Conservation (phyloP, 1,139 yeast species). For the Diutina mesorugosa region DNA sequence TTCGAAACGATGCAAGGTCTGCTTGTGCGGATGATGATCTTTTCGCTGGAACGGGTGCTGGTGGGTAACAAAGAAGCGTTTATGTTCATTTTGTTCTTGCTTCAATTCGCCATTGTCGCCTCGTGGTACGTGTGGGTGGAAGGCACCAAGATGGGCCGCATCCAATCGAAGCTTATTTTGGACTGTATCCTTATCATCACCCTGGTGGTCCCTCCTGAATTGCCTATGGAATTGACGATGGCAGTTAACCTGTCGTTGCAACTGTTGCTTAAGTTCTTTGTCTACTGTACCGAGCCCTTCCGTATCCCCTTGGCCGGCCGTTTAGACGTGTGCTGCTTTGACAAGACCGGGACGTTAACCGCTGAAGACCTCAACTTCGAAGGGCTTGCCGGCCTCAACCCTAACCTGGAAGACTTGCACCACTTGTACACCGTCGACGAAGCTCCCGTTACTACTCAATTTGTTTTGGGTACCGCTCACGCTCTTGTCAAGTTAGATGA, state of each 20-base stretch:
- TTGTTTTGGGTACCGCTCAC: slow-evolving; percentile 88
- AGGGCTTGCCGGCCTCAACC: slow-evolving; percentile 79
- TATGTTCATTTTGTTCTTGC: slow-evolving; percentile 77
- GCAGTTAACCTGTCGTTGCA: slow-evolving; percentile 90
- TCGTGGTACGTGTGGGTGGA: slow-evolving; percentile 98
- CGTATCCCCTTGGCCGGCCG: slow-evolving; percentile 97
- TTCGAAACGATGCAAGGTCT: slow-evolving; percentile 98
- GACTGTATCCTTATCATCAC: slow-evolving; percentile 94
- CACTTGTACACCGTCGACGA: slow-evolving; percentile 36
- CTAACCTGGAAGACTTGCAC: slow-evolving; percentile 29
- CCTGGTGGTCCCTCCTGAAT: slow-evolving; percentile 97
- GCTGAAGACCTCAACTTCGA: slow-evolving; percentile 95
- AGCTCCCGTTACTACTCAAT: slow-evolving; percentile 53
- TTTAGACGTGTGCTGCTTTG: slow-evolving; percentile 96
- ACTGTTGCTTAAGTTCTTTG: slow-evolving; percentile 74
- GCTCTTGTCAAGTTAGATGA: slow-evolving; percentile 89
- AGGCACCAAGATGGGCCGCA: slow-evolving; percentile 92
- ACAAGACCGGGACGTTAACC: slow-evolving; percentile 95
- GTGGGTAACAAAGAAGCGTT: slow-evolving; percentile 94
- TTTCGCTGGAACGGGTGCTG: slow-evolving; percentile 90
- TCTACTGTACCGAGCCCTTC: slow-evolving; percentile 97
- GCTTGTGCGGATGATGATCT: slow-evolving; percentile 94
- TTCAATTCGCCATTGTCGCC: slow-evolving; percentile 88
- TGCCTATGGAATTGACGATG: slow-evolving; percentile 98
- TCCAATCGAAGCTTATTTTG: slow-evolving; percentile 82